Evolutionary conservation across 345 rosid species (phyloP), one percentile per base, ranked within the genome.

Genomic region (Turritis glabra): DNA sequence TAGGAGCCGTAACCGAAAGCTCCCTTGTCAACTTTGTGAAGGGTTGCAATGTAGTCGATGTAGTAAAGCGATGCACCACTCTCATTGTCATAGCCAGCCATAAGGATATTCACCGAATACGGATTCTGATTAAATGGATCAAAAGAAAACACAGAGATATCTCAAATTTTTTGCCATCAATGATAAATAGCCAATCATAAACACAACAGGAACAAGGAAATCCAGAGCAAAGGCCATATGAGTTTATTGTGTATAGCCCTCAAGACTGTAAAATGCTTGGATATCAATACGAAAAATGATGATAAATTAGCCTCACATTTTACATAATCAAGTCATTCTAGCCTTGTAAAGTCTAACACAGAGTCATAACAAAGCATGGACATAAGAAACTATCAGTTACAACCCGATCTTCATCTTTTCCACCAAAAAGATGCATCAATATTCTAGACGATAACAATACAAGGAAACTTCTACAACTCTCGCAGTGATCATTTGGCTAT

Each of bases 11-110:
- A 95, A 10, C 99, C 98, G 37, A 95, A 95, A 18, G 99, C 92
- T 22, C 90, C 99, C 87, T 85, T 95, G 10, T 95, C 99, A 51
- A 92, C 92, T 84, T 95, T 95, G 91, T 95, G 97, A 61, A 92
- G 90, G n/a, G 94, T 89, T 23, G 98, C 96, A 62, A 95, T 92
- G 83, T 95, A 95, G 82, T 95, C 98, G 0, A 95, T 86, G 83
- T 92, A 95, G 88, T 88, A 95, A 8, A 95, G 92, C 5, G 98
- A 89, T n/a, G 98, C 91, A 8, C 99, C 97, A 2, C 83, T 78
- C 82, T 95, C 94, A 29, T 84, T 82, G 85, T 95, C 98, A 3
- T 89, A 90, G 8, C 99, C 97, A 79, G 99, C 98, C 78, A 92
- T 60, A 46, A 92, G 86, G 23, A 95, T 84, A 87, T 95, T 95